Evolutionary conservation across 2,329 filamentous ascomycete species (phyloP).

Genomic region (Colletotrichum cereale): DNA sequence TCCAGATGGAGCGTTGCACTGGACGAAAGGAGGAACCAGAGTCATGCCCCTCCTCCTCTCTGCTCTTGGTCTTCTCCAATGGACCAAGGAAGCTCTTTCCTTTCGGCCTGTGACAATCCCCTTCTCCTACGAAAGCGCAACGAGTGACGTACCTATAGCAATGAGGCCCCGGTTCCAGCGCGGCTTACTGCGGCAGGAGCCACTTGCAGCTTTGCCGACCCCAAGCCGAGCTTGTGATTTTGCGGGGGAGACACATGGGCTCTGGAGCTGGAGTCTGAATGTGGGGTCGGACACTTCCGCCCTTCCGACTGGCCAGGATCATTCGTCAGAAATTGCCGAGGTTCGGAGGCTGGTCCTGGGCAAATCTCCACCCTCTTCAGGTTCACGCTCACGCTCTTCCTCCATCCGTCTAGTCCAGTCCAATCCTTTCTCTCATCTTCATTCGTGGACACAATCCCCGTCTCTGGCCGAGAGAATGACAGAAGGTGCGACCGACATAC

Average conservation of each 20-base stretch:
- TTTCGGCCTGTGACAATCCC: conserved; percentile 36
- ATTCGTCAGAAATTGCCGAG: conserved; percentile 40
- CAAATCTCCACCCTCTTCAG: background rate
- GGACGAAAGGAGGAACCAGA: conserved; percentile 30
- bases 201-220: conserved; percentile 57
- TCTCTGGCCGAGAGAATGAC: background rate
- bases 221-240: conserved; percentile 70
- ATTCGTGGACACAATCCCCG: no score
- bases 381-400: background rate
- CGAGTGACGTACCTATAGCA: conserved; percentile 24
- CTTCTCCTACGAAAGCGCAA: background rate
- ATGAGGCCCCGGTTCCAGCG: conserved; percentile 1
- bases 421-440: background rate
- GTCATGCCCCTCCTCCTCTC: background rate
- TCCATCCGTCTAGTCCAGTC: background rate
- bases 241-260: conserved; percentile 56
- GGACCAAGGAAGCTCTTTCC: background rate
- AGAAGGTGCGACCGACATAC: background rate
- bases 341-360: conserved; percentile 35
- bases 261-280: background rate
- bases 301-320: conserved; percentile 21
- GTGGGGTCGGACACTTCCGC: conserved; percentile 34
- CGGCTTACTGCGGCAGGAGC: conserved; percentile 18
- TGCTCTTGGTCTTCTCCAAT: background rate
- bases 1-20: conserved; percentile 11